Percentiles rank a stretch among this genome's conserved stretches.
These are phyloP conservation scores for Aspergillus japonicus DNA, from an alignment of 2,329 filamentous ascomycete genomes.

Conservation along the genomic window DNA sequence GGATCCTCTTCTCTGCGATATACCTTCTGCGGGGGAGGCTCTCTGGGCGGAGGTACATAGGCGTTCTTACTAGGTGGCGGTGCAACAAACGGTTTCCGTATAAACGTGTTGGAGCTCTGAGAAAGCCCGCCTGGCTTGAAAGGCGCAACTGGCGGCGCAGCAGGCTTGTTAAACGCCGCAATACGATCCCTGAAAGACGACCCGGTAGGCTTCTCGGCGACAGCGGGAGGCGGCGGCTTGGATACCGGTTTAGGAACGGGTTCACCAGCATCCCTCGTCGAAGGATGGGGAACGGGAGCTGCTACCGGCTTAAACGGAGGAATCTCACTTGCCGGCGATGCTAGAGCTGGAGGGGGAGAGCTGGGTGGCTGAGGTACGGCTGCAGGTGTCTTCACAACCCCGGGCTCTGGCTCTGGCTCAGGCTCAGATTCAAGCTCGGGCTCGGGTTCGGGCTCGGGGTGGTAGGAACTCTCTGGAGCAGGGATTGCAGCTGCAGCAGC, in stretches of 20 bases:
- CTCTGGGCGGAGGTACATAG: slow-evolving; percentile 73
- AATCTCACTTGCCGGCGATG: slow-evolving; percentile 26
- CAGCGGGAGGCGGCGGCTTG: slow-evolving; percentile 63
- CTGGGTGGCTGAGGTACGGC: slow-evolving; percentile 28
- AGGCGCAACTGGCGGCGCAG: slow-evolving; percentile 81
- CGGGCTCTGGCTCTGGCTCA: slow-evolving; percentile 37
- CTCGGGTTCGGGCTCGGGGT: slow-evolving; percentile 14
- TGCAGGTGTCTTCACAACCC: slow-evolving; percentile 23
- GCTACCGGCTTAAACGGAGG: slow-evolving; percentile 26
- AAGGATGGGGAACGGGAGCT: slow-evolving; percentile 31
- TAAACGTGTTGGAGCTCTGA: slow-evolving; percentile 62
- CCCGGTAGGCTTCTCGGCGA: slow-evolving; percentile 69
- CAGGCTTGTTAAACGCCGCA: slow-evolving; percentile 90
- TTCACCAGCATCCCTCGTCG: slow-evolving; percentile 33
- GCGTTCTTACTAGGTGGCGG: slow-evolving; percentile 91
- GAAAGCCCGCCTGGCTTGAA: slow-evolving; percentile 73
- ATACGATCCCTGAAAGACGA: slow-evolving; percentile 93
- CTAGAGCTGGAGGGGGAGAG: slow-evolving; percentile 24
- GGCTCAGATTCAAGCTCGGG: slow-evolving; percentile 22
- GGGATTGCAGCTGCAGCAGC: slow-evolving; percentile 23
- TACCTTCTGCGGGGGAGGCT: slow-evolving; percentile 67
- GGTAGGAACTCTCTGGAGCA: neutral
- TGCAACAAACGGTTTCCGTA: slow-evolving; percentile 96
- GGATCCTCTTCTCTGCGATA: slow-evolving; percentile 89
- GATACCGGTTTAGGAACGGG: slow-evolving; percentile 44